Evolutionary conservation across 2,329 filamentous ascomycete genomes (phyloP), one percentile per base, ranked within the genome.

Genomic region (Aspergillus ochraceoroseus): DNA sequence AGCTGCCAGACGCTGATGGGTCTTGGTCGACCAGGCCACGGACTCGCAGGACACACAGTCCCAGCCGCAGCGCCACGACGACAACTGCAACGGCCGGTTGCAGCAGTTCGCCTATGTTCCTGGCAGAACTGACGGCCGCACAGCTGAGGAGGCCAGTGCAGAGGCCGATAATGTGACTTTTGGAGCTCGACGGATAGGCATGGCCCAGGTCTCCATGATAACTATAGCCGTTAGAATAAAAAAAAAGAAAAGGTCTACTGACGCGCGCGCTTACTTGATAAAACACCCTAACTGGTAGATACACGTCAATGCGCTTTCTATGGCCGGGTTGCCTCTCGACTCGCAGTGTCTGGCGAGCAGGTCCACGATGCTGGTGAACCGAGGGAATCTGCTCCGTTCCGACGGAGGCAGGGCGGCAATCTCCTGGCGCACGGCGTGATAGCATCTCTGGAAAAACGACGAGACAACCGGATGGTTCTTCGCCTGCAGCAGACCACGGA

Each of bases 271-370:
- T 60, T 58, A 71, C 67, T 65, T 63, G 38, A 70, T 67, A 43
- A 68, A 70, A 45, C 60, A 64, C 43, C 57, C 64, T 22, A 70
- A 46, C 41, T 71, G 67, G 41, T 68, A 64, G 26, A 70, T 64
- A 32, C 62, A 67, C 38, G 66, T 64, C 40, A 71, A 57, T 5
- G 65, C 60, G 37, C 66, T 70, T 44, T 70, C 68, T 18, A 70
- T 43, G 12, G 65, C 65, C 30, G 66, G 59, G 37, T 68, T 62
- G 1, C 57, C 55, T 4, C 55, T 55, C 3, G 50, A 55, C 39
- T 62, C 58, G 11, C 54, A 53, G 38, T 62, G 58, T 40, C 59
- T 52, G 23, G 59, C 55, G 4, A 68, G 51, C 8, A 68, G 53
- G 44, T 68, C 64, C 27, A 62, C 46, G 11, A 68, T 56, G 28